Evolutionary conservation across 768 basidiomycete genomes (phyloP).

Genomic region (Phaffia australis): DNA sequence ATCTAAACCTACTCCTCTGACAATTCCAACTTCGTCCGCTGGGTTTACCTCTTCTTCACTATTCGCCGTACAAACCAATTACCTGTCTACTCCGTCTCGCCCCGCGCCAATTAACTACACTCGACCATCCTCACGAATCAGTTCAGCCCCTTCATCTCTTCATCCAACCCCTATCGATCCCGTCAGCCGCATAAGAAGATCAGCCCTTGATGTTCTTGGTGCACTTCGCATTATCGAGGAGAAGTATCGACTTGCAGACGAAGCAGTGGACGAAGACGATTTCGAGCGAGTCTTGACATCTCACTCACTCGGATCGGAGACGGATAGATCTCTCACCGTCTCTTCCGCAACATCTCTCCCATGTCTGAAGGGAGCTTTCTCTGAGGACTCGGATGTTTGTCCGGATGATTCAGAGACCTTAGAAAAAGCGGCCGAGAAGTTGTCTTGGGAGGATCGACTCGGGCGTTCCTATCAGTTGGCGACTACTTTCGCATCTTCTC

Average conservation of each 20-base stretch:
- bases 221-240: constrained; percentile 73
- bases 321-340: not conserved
- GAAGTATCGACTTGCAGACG: constrained; percentile 51
- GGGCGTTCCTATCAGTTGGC: not conserved
- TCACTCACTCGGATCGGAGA: not conserved
- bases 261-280: not conserved
- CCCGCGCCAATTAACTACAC: constrained; percentile 26
- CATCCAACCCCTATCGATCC: constrained; percentile 42
- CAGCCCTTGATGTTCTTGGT: constrained; percentile 73
- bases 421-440: not conserved
- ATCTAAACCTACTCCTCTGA: not conserved
- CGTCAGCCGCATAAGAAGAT: constrained; percentile 57
- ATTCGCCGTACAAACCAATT: constrained; percentile 14
- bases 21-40: constrained; percentile 4
- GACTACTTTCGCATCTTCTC: constrained; percentile 12
- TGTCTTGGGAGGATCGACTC: constrained; percentile 11
- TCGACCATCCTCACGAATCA: not conserved
- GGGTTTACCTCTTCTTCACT: constrained; percentile 10
- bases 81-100: constrained; percentile 35
- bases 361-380: not conserved
- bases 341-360: not conserved
- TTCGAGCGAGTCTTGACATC: not conserved
- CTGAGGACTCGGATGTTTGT: constrained; percentile 1
- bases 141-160: not conserved
- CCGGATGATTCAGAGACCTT: not conserved